Base-by-base conservation (phyloP, 352 stramenopile species). In the Achlya hypogyna region DNA sequence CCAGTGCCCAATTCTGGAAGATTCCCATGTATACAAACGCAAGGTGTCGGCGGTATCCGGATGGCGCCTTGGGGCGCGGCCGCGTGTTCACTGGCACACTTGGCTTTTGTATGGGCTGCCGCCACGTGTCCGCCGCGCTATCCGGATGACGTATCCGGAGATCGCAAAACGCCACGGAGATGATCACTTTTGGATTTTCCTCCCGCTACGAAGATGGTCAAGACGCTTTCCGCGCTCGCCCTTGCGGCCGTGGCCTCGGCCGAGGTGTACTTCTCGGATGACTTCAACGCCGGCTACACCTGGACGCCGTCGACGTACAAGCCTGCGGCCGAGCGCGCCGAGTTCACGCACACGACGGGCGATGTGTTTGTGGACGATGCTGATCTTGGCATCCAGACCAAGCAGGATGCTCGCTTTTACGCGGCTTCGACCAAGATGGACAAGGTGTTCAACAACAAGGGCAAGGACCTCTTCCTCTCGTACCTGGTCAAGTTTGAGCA, bases 401-500 rank as follows among this genome's bases (percentile, higher is more conserved):
- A 77, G 66, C 74, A 98, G 69, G 94, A 99, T 72, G 95, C 93
- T 52, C 89, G 95, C 63, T 99, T 99, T 81, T 99, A 99, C 81
- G 96, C 93, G 40, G 81, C 99, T 43, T 95, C 91, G 56, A 93
- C 96, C 71, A 96, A 96, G 80, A 82, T 98, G 28, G 60, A 79
- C 51, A 87, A 87, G 73, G 69, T 87, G 29, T 80, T 98, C 52
- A 81, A 90, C 74, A 98, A 98, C 75, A 81, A 86, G 71, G 86
- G 74, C 68, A 95, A 93, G 76, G 82, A 97, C 62, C 69, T 98
- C 51, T 93, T 95, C 71, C 64, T 98, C 64, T 97, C 98, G 84
- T 99, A 98, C 77, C 81, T 96, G 14, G 94, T 99, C 56, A 98
- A 99, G 86, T 96, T 99, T 77, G 97, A 99, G 81, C 93, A 99